These are phyloP conservation scores for Colletotrichum falcatum DNA, from an alignment of 2,329 filamentous ascomycete species.

Conservation along the genomic window DNA sequence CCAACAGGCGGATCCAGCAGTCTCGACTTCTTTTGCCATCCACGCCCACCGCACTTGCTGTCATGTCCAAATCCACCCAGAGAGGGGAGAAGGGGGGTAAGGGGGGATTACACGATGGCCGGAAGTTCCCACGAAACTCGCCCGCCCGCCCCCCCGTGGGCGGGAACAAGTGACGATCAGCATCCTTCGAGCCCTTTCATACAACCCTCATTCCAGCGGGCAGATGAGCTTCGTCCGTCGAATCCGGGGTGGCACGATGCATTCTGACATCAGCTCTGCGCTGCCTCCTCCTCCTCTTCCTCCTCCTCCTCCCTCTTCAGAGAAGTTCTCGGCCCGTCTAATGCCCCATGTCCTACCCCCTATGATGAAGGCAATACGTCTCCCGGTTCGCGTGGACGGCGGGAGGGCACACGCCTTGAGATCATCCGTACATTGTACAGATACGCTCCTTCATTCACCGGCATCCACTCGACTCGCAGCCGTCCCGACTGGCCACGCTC, in stretches of 20 bases:
- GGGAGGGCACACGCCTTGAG: conserved; percentile 2
- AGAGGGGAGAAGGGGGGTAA: neutral
- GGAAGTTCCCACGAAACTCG: conserved; percentile 14
- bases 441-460: conserved; percentile 5
- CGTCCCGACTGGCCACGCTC: conserved; percentile 2
- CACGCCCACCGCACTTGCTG: conserved; percentile 26
- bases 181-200: conserved; percentile 26
- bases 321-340: conserved; percentile 23
- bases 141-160: conserved; percentile 2
- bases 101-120: neutral
- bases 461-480: conserved; percentile 19
- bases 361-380: neutral
- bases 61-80: conserved; percentile 30
- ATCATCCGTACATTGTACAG: conserved; percentile 17
- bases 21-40: conserved; percentile 31
- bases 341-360: neutral
- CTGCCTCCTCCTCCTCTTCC: no score
- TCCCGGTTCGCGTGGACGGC: neutral
- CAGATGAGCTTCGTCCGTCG: conserved; percentile 25
- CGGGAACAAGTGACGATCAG: conserved; percentile 38
- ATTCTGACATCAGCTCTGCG: conserved; percentile 13
- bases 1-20: conserved; percentile 12
- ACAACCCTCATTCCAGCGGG: conserved; percentile 31
- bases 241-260: conserved; percentile 5
- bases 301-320: no score